These are phyloP conservation scores for Talaromyces verruculosus DNA, from an alignment of 2,329 filamentous ascomycete species.

Conservation along the genomic window DNA sequence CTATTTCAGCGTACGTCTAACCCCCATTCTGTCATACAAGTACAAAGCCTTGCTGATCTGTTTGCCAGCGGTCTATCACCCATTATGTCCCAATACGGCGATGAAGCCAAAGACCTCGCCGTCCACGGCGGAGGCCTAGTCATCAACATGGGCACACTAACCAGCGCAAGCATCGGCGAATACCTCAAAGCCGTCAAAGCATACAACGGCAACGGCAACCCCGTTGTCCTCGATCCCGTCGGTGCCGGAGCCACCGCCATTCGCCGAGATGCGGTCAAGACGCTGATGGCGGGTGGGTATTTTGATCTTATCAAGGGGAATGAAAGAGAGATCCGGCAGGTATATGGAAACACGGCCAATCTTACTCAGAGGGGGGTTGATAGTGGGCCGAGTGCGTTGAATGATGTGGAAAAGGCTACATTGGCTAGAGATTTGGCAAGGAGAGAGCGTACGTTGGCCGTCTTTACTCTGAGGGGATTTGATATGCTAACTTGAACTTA, in stretches of 20 bases:
- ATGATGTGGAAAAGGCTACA: constrained; percentile 56
- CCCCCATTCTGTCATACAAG: too few relatives aligned
- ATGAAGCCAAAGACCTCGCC: constrained; percentile 79
- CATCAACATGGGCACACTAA: constrained; percentile 93
- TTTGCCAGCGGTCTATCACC: constrained; percentile 68
- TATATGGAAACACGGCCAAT: constrained; percentile 56
- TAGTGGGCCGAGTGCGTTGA: constrained; percentile 60
- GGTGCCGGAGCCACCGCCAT: constrained; percentile 80
- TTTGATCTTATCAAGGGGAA: constrained; percentile 93
- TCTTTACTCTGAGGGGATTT: constrained; percentile 14
- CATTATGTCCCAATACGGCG: constrained; percentile 88
- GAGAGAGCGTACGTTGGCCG: constrained; percentile 55
- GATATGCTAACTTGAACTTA: constrained; percentile 12
- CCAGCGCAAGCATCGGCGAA: constrained; percentile 68
- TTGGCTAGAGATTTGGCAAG: constrained; percentile 67
- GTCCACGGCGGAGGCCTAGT: constrained; percentile 75
- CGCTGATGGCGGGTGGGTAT: constrained; percentile 70
- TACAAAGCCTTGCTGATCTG: not conserved
- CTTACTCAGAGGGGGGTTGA: constrained; percentile 81
- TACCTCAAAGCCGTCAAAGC: constrained; percentile 72
- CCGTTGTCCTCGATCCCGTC: constrained; percentile 84
- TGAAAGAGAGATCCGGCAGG: constrained; percentile 78
- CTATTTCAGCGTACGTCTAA: constrained; percentile 62
- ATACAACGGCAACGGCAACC: constrained; percentile 75
- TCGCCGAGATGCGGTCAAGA: constrained; percentile 68